Percentiles rank a stretch among this genome's conserved stretches.
These are phyloP conservation scores for Pichia paraexigua DNA, from an alignment of 805 yeast genomes.

Conservation along the genomic window DNA sequence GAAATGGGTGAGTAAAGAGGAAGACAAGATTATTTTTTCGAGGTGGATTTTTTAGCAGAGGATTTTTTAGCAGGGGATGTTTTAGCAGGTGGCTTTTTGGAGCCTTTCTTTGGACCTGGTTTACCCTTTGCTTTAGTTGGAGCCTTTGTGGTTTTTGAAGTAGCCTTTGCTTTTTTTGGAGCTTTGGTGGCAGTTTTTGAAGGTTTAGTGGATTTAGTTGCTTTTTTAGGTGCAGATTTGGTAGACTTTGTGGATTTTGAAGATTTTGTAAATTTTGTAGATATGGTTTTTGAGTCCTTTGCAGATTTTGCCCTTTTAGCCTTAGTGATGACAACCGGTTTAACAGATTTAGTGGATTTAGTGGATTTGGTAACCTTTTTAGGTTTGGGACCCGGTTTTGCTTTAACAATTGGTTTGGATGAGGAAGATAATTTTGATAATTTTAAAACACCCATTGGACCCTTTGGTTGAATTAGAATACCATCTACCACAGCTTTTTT, in stretches of 20 bases:
- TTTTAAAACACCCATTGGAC: constrained; percentile 77
- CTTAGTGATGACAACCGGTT: background rate
- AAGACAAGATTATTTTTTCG: background rate
- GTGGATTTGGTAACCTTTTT: constrained; percentile 10
- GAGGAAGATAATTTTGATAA: constrained; percentile 20
- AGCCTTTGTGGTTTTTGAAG: background rate
- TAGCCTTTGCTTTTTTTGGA: background rate
- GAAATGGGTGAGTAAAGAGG: background rate
- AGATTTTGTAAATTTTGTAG: no score
- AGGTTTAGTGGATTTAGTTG: background rate
- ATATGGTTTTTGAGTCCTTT: constrained; percentile 13
- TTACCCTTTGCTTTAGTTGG: background rate
- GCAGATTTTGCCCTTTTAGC: background rate
- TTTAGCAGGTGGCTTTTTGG: background rate
- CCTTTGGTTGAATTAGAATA: constrained; percentile 77
- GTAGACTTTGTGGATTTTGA: constrained; percentile 17
- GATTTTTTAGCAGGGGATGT: background rate
- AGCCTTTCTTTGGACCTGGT: background rate
- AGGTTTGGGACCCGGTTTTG: constrained; percentile 13
- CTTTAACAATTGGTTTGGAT: constrained; percentile 25
- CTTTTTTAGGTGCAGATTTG: background rate
- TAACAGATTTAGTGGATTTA: background rate
- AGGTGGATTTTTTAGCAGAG: background rate
- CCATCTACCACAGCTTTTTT: constrained; percentile 76
- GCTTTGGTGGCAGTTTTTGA: background rate